Percentiles rank a stretch among this genome's conserved stretches.
Conservation (phyloP, 345 rosid genomes). For the Cardamine chenopodiifolia region DNA sequence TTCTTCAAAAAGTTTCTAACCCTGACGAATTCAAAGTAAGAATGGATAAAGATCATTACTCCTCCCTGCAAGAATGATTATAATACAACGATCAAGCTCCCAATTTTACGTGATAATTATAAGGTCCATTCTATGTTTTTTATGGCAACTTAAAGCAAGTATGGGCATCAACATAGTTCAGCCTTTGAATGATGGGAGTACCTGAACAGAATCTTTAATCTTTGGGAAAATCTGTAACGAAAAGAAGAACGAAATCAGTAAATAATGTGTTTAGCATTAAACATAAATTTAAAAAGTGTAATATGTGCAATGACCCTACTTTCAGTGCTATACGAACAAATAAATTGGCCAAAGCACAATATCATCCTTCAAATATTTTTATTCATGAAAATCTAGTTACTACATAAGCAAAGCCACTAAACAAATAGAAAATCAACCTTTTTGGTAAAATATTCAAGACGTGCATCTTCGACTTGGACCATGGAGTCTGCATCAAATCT, state of each 20-base stretch:
- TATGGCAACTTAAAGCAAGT: slow-evolving; percentile 6
- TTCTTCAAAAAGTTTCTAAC: slow-evolving; percentile 82
- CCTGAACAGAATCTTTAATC: slow-evolving; percentile 87
- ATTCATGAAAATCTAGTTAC: slow-evolving; percentile 14
- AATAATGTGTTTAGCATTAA: background rate
- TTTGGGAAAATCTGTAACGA: slow-evolving; percentile 84
- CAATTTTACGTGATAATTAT: background rate
- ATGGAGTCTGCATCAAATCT: slow-evolving; percentile 67
- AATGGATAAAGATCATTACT: slow-evolving; percentile 76
- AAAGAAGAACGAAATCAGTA: slow-evolving; percentile 43
- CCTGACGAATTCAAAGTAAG: slow-evolving; percentile 86
- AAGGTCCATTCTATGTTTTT: background rate
- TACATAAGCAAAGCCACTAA: background rate
- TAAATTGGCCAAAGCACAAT: background rate
- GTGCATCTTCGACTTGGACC: slow-evolving; percentile 66
- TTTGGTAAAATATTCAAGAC: slow-evolving; percentile 75
- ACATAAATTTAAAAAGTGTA: background rate
- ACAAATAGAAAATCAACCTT: slow-evolving; percentile 56
- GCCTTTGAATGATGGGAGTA: slow-evolving; percentile 39
- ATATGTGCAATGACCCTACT: slow-evolving; percentile 10
- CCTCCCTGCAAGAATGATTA: slow-evolving; percentile 65
- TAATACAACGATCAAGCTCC: slow-evolving; percentile 24
- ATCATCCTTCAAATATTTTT: background rate
- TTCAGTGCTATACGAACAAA: slow-evolving; percentile 14
- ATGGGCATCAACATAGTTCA: slow-evolving; percentile 13